Conservation (phyloP, 2,329 filamentous ascomycete genomes). For the Nemania abortiva region DNA sequence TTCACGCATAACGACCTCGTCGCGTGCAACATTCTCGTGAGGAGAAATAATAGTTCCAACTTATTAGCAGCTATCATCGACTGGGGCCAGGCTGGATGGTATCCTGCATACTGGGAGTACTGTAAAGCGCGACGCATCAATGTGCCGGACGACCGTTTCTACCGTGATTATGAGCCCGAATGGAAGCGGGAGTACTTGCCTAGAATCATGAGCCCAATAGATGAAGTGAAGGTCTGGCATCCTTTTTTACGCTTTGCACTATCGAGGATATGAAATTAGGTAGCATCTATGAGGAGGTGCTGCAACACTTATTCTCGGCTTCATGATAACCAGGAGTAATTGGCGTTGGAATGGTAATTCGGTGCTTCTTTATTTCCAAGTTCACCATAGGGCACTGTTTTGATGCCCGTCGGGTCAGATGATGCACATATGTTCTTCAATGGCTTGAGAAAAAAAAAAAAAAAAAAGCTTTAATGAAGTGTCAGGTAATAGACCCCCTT, state of each 20-base stretch:
- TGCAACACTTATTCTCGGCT: constrained; percentile 21
- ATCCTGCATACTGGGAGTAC: constrained; percentile 34
- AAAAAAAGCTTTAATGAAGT: background rate
- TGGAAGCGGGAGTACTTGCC: constrained; percentile 34
- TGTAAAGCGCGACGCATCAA: constrained; percentile 24
- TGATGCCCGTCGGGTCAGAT: constrained; percentile 9
- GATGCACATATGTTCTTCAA: constrained; percentile 10
- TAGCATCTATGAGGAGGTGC: constrained; percentile 28
- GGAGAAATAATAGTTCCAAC: constrained; percentile 21
- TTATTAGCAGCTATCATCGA: constrained; percentile 30
- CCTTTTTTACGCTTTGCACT: constrained; percentile 30
- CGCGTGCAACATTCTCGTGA: constrained; percentile 33
- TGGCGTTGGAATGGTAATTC: constrained; percentile 13
- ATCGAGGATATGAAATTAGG: constrained; percentile 26
- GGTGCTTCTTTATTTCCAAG: constrained; percentile 7
- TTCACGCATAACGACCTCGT: constrained; percentile 34
- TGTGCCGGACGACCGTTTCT: constrained; percentile 31
- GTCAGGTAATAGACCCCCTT: background rate
- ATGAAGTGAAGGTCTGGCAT: constrained; percentile 33
- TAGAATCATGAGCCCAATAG: constrained; percentile 26
- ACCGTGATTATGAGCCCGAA: constrained; percentile 21
- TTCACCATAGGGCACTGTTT: constrained; percentile 1
- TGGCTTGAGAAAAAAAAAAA: no score
- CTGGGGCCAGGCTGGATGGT: constrained; percentile 29
- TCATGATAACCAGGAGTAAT: background rate